A percentile compares a stretch with the other conserved stretches of the same genome.
Conservation (phyloP, 257 asterid species). For the Euphrasia confusa region DNA sequence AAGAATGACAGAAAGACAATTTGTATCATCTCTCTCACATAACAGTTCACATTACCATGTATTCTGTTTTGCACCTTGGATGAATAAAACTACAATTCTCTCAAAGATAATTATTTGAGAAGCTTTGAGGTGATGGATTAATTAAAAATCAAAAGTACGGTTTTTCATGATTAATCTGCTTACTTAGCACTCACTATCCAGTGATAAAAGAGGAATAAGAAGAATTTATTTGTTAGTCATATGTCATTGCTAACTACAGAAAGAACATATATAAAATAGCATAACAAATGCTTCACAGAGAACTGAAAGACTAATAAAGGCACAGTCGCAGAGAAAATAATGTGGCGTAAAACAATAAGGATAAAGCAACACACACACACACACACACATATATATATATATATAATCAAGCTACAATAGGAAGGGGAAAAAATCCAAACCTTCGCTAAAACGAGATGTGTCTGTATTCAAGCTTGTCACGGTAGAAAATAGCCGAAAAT, state of each 20-base stretch:
- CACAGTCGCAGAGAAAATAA: background rate
- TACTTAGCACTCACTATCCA: constrained; percentile 3
- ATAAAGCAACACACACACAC: background rate
- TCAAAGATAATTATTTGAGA: constrained; percentile 1
- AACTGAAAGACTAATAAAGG: background rate
- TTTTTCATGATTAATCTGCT: constrained; percentile 2
- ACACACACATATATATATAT: background rate
- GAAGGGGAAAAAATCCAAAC: constrained; percentile 29
- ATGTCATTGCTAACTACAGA: background rate
- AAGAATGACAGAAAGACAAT: constrained; percentile 18
- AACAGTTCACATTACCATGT: constrained; percentile 8
- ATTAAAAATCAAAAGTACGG: background rate
- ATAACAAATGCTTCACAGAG: background rate
- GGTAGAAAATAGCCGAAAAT: constrained; percentile 80
- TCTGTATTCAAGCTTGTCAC: constrained; percentile 70
- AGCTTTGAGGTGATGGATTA: constrained; percentile 2
- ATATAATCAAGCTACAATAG: constrained; percentile 11
- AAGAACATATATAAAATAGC: background rate
- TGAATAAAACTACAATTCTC: background rate
- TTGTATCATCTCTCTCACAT: constrained; percentile 16
- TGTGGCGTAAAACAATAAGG: too few species aligned
- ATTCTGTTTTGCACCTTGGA: constrained; percentile 6
- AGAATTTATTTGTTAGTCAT: constrained; percentile 14
- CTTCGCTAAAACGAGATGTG: constrained; percentile 50
- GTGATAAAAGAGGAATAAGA: constrained; percentile 4